Evolutionary conservation across 768 basidiomycete genomes (phyloP).

Genomic region (Chalciporus pseudorubinellus): DNA sequence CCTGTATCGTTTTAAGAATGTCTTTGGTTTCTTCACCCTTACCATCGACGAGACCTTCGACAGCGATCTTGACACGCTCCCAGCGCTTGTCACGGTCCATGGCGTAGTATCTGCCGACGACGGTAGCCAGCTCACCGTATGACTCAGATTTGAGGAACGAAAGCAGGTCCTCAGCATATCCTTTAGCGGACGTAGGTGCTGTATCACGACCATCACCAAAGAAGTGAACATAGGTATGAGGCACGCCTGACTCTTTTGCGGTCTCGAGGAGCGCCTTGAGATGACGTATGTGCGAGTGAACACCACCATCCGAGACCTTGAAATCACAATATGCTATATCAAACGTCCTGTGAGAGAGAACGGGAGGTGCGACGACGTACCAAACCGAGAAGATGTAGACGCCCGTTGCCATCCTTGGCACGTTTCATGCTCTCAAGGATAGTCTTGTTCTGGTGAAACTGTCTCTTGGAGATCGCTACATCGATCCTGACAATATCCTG

Average conservation of each 20-base stretch:
- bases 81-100: constrained; percentile 98
- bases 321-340: not conserved
- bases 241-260: constrained; percentile 82
- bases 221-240: constrained; percentile 89
- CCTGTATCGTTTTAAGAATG: constrained; percentile 62
- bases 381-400: constrained; percentile 86
- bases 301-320: constrained; percentile 91
- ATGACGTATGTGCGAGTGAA: constrained; percentile 94
- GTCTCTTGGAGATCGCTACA: constrained; percentile 82
- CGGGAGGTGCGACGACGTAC: constrained; percentile 40
- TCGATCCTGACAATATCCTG: constrained; percentile 97
- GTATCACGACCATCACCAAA: constrained; percentile 95
- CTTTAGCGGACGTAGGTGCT: constrained; percentile 77
- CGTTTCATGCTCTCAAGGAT: constrained; percentile 73
- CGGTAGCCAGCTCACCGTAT: constrained; percentile 78
- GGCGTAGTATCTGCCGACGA: constrained; percentile 91
- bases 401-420: constrained; percentile 80
- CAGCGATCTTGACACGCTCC: constrained; percentile 89
- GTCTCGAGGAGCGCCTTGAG: constrained; percentile 88
- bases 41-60: constrained; percentile 81
- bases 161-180: constrained; percentile 73
- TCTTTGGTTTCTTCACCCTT: constrained; percentile 55
- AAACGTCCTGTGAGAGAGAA: constrained; percentile 1
- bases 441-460: constrained; percentile 75
- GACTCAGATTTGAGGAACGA: constrained; percentile 76